Percentiles rank a stretch among this genome's conserved stretches.
These are phyloP conservation scores for Alternaria viburni DNA, from an alignment of 2,329 filamentous ascomycete species.

Conservation along the genomic window DNA sequence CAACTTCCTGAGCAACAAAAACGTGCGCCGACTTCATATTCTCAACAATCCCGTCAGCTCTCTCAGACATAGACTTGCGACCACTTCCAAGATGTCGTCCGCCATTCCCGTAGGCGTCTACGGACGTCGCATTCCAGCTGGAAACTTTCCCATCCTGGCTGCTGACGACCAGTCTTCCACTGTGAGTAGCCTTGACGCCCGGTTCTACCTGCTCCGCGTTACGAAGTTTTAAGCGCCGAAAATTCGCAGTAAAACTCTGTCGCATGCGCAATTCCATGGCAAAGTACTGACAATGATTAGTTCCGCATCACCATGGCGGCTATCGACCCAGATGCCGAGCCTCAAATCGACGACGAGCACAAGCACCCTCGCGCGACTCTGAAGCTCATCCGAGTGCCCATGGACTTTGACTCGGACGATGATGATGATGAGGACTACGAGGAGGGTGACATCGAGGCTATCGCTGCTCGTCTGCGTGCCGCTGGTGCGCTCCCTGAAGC, in stretches of 20 bases:
- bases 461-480: slow-evolving; percentile 44
- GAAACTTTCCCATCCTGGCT: slow-evolving; percentile 81
- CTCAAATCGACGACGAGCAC: slow-evolving; percentile 49
- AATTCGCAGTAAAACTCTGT: neutral
- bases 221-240: neutral
- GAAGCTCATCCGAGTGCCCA: slow-evolving; percentile 81
- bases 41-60: slow-evolving; percentile 2
- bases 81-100: slow-evolving; percentile 41
- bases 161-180: slow-evolving; percentile 77
- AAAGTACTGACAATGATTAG: slow-evolving; percentile 55
- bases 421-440: slow-evolving; percentile 59
- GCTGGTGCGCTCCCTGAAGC: slow-evolving; percentile 44
- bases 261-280: slow-evolving; percentile 4
- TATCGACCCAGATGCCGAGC: slow-evolving; percentile 82
- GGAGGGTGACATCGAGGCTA: slow-evolving; percentile 52
- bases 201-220: neutral
- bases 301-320: slow-evolving; percentile 99
- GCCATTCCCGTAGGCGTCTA: slow-evolving; percentile 77
- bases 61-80: slow-evolving; percentile 4
- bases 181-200: slow-evolving; percentile 62
- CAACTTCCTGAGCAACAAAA: slow-evolving; percentile 16
- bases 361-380: slow-evolving; percentile 78
- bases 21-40: neutral
- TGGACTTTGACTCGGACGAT: slow-evolving; percentile 63
- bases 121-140: slow-evolving; percentile 87